Percentiles rank a stretch among this genome's conserved stretches.
phyloP scores from a whole-genome alignment of 2,329 filamentous ascomycete species.

The Aspergillus oerlinghausenensis region DNA sequence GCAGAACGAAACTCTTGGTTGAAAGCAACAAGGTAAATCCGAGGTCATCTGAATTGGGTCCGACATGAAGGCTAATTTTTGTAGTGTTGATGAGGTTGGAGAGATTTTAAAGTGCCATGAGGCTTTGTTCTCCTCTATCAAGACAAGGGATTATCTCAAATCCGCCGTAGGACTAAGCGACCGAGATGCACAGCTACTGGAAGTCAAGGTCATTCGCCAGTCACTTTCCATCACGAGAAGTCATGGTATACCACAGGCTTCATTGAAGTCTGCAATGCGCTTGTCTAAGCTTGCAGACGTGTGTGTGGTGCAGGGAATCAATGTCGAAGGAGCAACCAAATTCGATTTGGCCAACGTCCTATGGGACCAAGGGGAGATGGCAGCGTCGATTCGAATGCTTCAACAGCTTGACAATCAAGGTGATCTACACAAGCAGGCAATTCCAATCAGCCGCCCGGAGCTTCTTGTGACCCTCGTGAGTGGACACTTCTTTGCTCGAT shows the following conservation, averaged over 20 bases:
- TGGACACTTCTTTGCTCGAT: conserved; percentile 1
- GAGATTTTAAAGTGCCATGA: conserved; percentile 78
- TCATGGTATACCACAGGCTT: conserved; percentile 80
- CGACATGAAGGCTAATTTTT: conserved; percentile 11
- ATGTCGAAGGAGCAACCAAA: conserved; percentile 70
- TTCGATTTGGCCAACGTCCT: conserved; percentile 84
- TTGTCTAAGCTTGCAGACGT: conserved; percentile 71
- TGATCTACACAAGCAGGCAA: conserved; percentile 62
- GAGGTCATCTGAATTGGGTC: neutral
- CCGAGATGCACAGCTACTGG: conserved; percentile 62
- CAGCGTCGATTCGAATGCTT: conserved; percentile 82
- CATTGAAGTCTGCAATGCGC: conserved; percentile 76
- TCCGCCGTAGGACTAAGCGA: conserved; percentile 57
- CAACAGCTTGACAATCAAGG: conserved; percentile 63
- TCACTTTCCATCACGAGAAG: conserved; percentile 72
- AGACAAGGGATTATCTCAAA: conserved; percentile 62
- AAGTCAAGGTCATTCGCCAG: conserved; percentile 71
- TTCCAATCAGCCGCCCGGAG: conserved; percentile 69
- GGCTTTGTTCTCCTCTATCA: conserved; percentile 74
- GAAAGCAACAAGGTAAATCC: conserved; percentile 67
- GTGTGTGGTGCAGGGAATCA: conserved; percentile 66
- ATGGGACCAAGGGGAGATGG: conserved; percentile 91
- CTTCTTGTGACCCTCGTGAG: conserved; percentile 74
- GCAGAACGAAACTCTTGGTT: conserved; percentile 70
- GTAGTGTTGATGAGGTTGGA: conserved; percentile 59